A percentile compares a stretch with the other conserved stretches of the same genome.
Conservation (phyloP, 2,329 filamentous ascomycete genomes). For the Paramyrothecium roridum region DNA sequence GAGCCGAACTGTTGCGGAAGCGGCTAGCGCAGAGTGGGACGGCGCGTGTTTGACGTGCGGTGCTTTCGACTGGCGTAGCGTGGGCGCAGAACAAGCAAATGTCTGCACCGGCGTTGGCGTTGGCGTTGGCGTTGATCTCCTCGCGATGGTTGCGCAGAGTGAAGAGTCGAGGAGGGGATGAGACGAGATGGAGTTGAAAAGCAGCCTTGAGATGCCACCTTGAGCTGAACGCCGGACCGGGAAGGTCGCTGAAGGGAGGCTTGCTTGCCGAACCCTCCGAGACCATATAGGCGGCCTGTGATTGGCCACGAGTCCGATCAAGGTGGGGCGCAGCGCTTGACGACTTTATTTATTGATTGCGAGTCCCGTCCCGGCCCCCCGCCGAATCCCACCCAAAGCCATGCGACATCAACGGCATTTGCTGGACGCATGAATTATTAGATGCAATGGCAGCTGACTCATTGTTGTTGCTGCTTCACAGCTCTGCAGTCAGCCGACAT, state of each 20-base stretch:
- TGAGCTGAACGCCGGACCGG: background rate
- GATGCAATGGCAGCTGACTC: no score
- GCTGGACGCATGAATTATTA: no score
- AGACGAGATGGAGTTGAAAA: background rate
- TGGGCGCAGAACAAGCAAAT: constrained; percentile 16
- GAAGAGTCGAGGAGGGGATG: constrained; percentile 4
- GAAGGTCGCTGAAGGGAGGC: background rate
- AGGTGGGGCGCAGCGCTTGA: background rate
- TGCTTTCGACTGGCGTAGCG: background rate
- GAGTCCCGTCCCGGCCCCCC: background rate
- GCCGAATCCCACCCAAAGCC: no score
- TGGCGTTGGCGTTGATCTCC: background rate
- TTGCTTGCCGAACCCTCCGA: background rate
- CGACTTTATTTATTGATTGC: background rate
- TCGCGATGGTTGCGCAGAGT: constrained; percentile 6
- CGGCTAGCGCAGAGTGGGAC: background rate
- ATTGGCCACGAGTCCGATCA: background rate
- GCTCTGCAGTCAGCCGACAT: no score
- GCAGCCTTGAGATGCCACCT: background rate
- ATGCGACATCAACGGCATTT: no score
- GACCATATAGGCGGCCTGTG: background rate
- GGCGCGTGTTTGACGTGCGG: background rate
- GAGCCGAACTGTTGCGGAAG: background rate
- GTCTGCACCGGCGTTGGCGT: constrained; percentile 8
- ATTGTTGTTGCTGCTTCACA: no score